These are phyloP conservation scores for Margaritispora aquatica DNA, from an alignment of 495 filamentous ascomycete genomes.

Conservation along the genomic window DNA sequence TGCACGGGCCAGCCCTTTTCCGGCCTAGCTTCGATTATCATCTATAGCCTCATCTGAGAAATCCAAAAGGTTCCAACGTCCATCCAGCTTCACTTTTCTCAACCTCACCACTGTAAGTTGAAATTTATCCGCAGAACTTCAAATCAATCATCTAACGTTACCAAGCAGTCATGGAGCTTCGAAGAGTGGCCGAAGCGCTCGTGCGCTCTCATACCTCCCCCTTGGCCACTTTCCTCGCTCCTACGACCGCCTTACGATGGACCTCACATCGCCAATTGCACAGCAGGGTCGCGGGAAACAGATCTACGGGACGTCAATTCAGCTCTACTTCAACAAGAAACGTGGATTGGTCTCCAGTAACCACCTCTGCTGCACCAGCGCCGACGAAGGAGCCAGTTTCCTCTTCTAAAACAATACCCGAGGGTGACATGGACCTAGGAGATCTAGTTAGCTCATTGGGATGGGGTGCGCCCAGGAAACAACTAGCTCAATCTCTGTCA, in stretches of 20 bases:
- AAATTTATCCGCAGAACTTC: slow-evolving; percentile 6
- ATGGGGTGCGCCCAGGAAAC: background rate
- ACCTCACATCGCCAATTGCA: slow-evolving; percentile 6
- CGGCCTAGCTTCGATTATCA: slow-evolving; percentile 7
- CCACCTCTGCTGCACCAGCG: background rate
- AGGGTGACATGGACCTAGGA: background rate
- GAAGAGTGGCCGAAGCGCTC: slow-evolving; percentile 28
- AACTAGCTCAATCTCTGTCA: background rate
- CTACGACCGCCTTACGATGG: slow-evolving; percentile 16
- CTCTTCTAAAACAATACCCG: background rate
- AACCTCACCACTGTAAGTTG: slow-evolving; percentile 6
- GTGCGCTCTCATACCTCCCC: slow-evolving; percentile 25
- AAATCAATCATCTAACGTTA: slow-evolving; percentile 5
- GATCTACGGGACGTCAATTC: slow-evolving; percentile 22
- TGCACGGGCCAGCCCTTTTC: slow-evolving; percentile 14
- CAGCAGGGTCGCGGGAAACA: background rate
- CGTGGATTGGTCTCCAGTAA: slow-evolving; percentile 8
- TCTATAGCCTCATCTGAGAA: background rate
- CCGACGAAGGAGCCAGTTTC: background rate
- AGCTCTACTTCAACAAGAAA: slow-evolving; percentile 9
- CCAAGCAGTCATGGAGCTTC: slow-evolving; percentile 31
- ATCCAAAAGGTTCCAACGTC: slow-evolving; percentile 11
- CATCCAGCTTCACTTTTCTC: background rate
- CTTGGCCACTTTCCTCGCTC: slow-evolving; percentile 24
- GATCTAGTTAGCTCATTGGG: background rate